phyloP scores from a whole-genome alignment of 257 asterid species.

The Petunia axillaris region DNA sequence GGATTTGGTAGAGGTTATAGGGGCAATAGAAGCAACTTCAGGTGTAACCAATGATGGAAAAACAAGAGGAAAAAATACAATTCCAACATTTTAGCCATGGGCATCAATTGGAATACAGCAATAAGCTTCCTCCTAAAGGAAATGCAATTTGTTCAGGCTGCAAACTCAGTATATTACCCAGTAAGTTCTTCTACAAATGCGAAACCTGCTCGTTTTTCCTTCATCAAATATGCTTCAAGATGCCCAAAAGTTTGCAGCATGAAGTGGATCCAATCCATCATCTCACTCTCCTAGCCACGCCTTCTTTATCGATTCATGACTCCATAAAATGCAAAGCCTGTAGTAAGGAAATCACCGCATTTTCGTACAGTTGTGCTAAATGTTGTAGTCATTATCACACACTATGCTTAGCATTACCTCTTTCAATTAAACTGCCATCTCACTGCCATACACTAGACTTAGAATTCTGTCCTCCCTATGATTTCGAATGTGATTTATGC shows the following conservation, averaged over 20 bases:
- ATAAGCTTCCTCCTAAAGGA: constrained; percentile 20
- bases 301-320: constrained; percentile 7
- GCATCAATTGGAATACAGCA: constrained; percentile 39
- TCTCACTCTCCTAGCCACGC: constrained; percentile 41
- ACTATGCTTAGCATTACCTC: constrained; percentile 54
- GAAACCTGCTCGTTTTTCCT: constrained; percentile 49
- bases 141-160: constrained; percentile 46
- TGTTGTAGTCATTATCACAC: constrained; percentile 45
- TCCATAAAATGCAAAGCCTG: constrained; percentile 45
- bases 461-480: constrained; percentile 51
- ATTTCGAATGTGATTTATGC: constrained; percentile 59
- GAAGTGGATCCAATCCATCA: constrained; percentile 48
- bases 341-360: constrained; percentile 39
- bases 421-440: constrained; percentile 45
- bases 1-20: background rate
- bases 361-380: constrained; percentile 43
- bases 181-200: constrained; percentile 45
- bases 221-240: constrained; percentile 54
- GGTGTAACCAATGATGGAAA: constrained; percentile 33
- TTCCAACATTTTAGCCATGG: constrained; percentile 54
- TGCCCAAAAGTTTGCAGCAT: constrained; percentile 50
- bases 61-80: background rate
- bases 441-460: constrained; percentile 52
- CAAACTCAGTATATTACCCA: constrained; percentile 39
- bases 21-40: background rate